Percentiles rank a stretch among this genome's conserved stretches.
phyloP scores from a whole-genome alignment of 768 basidiomycete genomes.

The Leccinellum luteum region DNA sequence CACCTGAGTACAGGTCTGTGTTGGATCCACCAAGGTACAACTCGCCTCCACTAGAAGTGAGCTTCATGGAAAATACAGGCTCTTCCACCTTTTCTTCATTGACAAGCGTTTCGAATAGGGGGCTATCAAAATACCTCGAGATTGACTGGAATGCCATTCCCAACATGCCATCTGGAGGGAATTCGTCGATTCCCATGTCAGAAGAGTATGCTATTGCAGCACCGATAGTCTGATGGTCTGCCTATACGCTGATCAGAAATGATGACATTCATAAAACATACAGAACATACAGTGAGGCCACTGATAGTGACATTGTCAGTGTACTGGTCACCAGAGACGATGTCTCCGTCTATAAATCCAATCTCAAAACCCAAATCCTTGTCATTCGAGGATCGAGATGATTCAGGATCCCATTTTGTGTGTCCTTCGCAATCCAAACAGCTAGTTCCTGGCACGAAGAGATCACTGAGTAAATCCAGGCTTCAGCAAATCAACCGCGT shows the following conservation, averaged over 20 bases:
- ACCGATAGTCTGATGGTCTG: background rate
- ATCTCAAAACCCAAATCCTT: background rate
- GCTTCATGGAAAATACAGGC: background rate
- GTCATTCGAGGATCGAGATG: background rate
- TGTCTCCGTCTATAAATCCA: background rate
- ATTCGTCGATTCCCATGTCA: background rate
- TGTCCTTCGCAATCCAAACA: background rate
- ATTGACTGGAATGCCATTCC: background rate
- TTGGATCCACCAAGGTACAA: background rate
- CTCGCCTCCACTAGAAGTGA: background rate
- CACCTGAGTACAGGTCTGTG: background rate
- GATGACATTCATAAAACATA: background rate
- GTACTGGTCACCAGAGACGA: background rate
- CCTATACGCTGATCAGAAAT: background rate
- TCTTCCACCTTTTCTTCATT: background rate
- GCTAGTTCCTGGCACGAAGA: background rate
- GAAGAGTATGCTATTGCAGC: background rate
- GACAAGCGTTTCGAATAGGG: background rate
- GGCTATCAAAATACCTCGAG: background rate
- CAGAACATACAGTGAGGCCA: background rate
- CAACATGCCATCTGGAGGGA: background rate
- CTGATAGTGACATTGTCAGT: background rate
- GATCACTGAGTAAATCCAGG: background rate
- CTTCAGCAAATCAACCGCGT: background rate
- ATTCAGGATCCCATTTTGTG: background rate